Percentiles rank a stretch among this genome's conserved stretches.
phyloP scores from a whole-genome alignment of 495 filamentous ascomycete species.

The Penicillium pancosmium region DNA sequence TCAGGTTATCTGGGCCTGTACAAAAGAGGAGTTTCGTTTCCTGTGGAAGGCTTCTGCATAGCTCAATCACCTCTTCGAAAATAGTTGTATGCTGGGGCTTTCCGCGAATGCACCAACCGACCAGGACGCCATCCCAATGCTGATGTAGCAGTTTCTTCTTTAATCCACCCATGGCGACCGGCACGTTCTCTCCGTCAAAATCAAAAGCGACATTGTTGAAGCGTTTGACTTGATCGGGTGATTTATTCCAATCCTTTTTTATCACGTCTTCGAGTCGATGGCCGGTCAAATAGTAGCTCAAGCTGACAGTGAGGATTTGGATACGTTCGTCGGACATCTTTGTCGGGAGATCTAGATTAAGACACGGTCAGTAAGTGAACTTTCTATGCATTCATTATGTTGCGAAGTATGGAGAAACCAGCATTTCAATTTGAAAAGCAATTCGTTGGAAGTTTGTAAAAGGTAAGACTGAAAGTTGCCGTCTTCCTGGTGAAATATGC shows the following conservation, averaged over 20 bases:
- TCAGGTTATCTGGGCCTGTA: background rate
- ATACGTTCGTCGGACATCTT: background rate
- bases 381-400: too few relatives aligned
- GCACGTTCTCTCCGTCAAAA: background rate
- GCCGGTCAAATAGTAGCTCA: background rate
- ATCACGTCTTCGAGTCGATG: background rate
- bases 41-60: background rate
- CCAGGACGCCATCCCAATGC: background rate
- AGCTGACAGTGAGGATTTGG: background rate
- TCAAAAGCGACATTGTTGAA: background rate
- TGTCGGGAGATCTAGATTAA: background rate
- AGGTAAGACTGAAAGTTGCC: too few relatives aligned
- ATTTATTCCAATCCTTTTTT: background rate
- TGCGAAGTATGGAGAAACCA: too few relatives aligned
- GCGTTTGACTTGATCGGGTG: background rate
- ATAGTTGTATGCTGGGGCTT: background rate
- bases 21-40: background rate
- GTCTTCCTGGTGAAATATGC: too few relatives aligned
- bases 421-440: too few relatives aligned
- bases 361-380: background rate
- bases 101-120: background rate
- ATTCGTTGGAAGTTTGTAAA: too few relatives aligned
- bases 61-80: background rate
- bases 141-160: background rate
- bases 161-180: background rate